Base-by-base conservation (phyloP, 805 yeast species). In the Nakazawaea pomicola region DNA sequence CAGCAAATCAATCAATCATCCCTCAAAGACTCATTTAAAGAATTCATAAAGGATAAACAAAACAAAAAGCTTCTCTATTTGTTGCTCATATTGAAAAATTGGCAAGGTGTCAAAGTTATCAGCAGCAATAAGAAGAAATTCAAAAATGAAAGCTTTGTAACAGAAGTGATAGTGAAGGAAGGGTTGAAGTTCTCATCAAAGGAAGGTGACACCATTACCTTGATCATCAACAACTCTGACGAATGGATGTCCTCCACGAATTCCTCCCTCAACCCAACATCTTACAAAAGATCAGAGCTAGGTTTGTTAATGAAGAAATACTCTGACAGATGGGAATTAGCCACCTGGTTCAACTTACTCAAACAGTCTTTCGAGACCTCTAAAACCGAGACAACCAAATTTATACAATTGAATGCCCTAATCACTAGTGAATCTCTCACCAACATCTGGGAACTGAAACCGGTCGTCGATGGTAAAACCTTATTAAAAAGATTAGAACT, bases 401-500 rank as follows among this genome's bases (percentile, higher is more conserved):
- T 40, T 57, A 8, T 35, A 50, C 8, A 44, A 49, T 32, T 38
- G 64, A 9, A 39, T 46, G 1, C 53, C 59, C 60, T 76, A 9
- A 50, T 65, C 17, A 39, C 57, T 2, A 40, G 46, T 7, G 19
- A 38, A 17, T 8, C 30, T 4, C 17, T 38, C 11, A 15, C 28
- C 4, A 14, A 30, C 12, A 28, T 36, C 18, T 21, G 28, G 40
- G 55, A 52, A 0, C 45, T 83, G 43, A 83, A 77, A 52, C 85
- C 91, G 1, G 48, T 86, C 6, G 59, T 90, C 10, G 88, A 86
- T 58, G 95, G 99, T 12, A 87, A 84, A 50, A 73, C 75, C 33
- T 58, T 91, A 33, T 63, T 73, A 38, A 60, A 65, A 32, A 58
- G 66, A 16, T 58, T 84, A 21, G 61, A 68, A 17, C 64, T 67